Base-by-base conservation (phyloP, 768 basidiomycete species). In the Mycena leptocephala region DNA sequence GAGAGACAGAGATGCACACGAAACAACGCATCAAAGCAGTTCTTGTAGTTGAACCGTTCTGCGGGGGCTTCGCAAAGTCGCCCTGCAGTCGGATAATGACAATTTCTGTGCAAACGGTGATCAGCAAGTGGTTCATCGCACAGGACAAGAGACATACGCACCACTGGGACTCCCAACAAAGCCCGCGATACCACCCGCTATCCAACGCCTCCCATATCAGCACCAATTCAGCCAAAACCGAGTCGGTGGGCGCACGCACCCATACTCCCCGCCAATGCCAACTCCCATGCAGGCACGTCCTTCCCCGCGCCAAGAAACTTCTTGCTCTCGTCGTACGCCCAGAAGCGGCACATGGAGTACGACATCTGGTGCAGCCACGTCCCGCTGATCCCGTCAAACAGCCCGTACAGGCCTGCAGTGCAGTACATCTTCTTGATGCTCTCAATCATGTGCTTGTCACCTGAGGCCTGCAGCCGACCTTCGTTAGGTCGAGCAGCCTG, bases 341-440 rank as follows among this genome's bases (percentile, higher is more conserved):
- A 97, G 87, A 97, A 97, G n/a, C 96, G 90, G 83, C 95, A 96
- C 83, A 97, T 88, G 53, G 95, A 96, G 86, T 97, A 97, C 39
- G 93, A 95, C 95, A 97, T 96, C 85, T 98, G 96, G 33, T 96
- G 91, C 84, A 98, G 85, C 92, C 95, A 94, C 32, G 96, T 98
- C 35, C 96, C 96, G 3, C 93, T 88, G 74, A 97, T 95, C 22
- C 96, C 96, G 81, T 97, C 96, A 80, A 92, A 96, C 61, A 97
- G 88, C 3, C 96, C 96, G 46, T 92, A 89, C 62, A 87, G 85
- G 73, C 92, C 92, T 91, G 94, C 95, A 8, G 94, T 95, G 81
- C 90, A 88, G 70, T 96, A 88, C 0, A 96, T 97, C 89, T 97
- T 97, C 83, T 89, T 88, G 8, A 98, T 89, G 76, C 94, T 95